Percentiles rank a stretch among this genome's conserved stretches.
Conservation (phyloP, 768 basidiomycete species). For the Russula earlei region DNA sequence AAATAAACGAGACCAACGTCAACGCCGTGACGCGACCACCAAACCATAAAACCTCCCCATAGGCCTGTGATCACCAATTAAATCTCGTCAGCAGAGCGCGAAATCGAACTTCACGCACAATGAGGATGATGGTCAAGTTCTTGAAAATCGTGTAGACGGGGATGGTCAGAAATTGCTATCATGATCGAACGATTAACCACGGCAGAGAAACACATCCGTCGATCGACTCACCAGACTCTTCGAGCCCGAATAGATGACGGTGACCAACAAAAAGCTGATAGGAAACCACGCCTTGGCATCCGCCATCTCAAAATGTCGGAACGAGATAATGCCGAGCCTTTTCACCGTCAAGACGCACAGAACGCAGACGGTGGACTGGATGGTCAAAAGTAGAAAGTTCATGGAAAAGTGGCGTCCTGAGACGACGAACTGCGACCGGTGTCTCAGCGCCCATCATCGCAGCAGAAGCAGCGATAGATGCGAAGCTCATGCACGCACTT, state of each 20-base stretch:
- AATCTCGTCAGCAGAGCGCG: neutral
- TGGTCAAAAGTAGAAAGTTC: constrained; percentile 89
- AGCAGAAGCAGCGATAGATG: neutral
- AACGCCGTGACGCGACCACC: constrained; percentile 80
- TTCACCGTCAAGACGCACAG: constrained; percentile 67
- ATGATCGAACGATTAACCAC: neutral
- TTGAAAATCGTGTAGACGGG: constrained; percentile 99
- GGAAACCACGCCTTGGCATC: constrained; percentile 95
- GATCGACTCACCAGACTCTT: constrained; percentile 76
- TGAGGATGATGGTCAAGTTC: constrained; percentile 97
- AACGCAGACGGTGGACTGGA: constrained; percentile 86
- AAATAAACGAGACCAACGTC: constrained; percentile 79
- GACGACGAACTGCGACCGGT: constrained; percentile 67
- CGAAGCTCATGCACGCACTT: constrained; percentile 39
- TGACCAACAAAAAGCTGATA: constrained; percentile 83
- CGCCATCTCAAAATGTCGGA: constrained; percentile 70
- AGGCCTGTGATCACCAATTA: constrained; percentile 47
- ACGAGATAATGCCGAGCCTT: constrained; percentile 66
- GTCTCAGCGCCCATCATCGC: neutral
- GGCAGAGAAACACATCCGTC: neutral
- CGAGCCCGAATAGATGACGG: constrained; percentile 95
- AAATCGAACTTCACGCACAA: constrained; percentile 43
- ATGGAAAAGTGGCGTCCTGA: constrained; percentile 90
- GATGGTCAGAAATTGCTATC: constrained; percentile 91
- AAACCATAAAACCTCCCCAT: constrained; percentile 97